Conservation (phyloP, 1,139 yeast genomes). For the Scheffersomyces parashehatae region DNA sequence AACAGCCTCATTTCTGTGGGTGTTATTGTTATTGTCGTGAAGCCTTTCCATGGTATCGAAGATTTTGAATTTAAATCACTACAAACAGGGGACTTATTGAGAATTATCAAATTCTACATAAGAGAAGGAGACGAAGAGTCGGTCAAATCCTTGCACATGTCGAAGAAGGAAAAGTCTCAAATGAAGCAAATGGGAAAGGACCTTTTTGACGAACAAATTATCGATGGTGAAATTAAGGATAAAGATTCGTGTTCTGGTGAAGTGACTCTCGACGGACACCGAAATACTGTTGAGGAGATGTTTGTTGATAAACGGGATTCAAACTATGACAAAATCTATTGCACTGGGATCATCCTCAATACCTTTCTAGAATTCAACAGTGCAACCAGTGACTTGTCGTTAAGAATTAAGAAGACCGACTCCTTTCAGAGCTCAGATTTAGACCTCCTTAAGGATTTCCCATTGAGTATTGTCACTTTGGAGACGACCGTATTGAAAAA, state of each 20-base stretch:
- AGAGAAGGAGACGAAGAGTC: constrained; percentile 9
- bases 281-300: neutral
- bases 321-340: constrained; percentile 22
- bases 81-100: constrained; percentile 36
- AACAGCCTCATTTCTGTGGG: constrained; percentile 28
- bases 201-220: neutral
- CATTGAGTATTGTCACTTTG: constrained; percentile 29
- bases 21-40: constrained; percentile 37
- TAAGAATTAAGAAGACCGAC: constrained; percentile 18
- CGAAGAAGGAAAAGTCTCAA: neutral
- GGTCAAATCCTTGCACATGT: constrained; percentile 3
- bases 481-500: constrained; percentile 31
- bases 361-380: constrained; percentile 25
- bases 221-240: neutral
- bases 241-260: constrained; percentile 1
- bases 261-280: constrained; percentile 1
- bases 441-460: constrained; percentile 33
- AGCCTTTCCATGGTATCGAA: constrained; percentile 26
- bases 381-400: constrained; percentile 15
- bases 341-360: constrained; percentile 35
- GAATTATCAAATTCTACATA: constrained; percentile 30
- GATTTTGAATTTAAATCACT: constrained; percentile 26
- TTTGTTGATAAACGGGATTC: constrained; percentile 11
- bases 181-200: too few relatives aligned
- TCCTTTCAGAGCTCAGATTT: constrained; percentile 2